Evolutionary conservation across 495 filamentous ascomycete species (phyloP), one percentile per base, ranked within the genome.

Genomic region (Emericellopsis terricola): DNA sequence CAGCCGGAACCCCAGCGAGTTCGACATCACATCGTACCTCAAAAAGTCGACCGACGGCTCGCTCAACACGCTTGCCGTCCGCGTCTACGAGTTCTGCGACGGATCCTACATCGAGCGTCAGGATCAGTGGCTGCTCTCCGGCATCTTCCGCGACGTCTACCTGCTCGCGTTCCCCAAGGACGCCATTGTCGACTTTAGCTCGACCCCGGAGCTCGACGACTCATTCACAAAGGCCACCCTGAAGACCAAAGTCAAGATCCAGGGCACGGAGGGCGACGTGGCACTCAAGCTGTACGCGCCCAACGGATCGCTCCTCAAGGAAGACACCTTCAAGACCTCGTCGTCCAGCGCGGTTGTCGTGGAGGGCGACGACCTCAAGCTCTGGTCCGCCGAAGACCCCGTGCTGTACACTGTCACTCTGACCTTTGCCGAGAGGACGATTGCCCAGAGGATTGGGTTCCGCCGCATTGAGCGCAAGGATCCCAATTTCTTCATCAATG

Each of bases 111-210:
- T 81, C 24, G 75, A 80, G 44, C 73, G 77, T 37, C 76, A 71
- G 54, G 62, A 68, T 29, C 58, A 66, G 41, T 68, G 64, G 64
- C 68, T 67, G 63, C 47, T 72, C 4, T 62, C 55, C 38, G 76
- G 76, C 7, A 81, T 81, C 32, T 83, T 81, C 43, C 59, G 78
- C 30, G 73, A 81, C 37, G 75, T 83, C 8, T 68, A 55, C 41
- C 52, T 83, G 21, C 53, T 78, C 39, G 66, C 65, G 1, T 78
- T 81, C 38, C 69, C 73, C 11, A 48, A 55, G 14, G 44, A 44
- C 7, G 60, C 60, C 24, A 61, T 81, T 31, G 60, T 77, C 40
- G 73, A 82, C 32, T 55, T 76, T 38, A 56, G 65, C 20, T 47
- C 74, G 24, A 49, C 62, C 29, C 73, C 76, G 0, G 27, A 57